These are phyloP conservation scores for Corymbia maculata DNA, from an alignment of 345 rosid genomes.

Conservation along the genomic window DNA sequence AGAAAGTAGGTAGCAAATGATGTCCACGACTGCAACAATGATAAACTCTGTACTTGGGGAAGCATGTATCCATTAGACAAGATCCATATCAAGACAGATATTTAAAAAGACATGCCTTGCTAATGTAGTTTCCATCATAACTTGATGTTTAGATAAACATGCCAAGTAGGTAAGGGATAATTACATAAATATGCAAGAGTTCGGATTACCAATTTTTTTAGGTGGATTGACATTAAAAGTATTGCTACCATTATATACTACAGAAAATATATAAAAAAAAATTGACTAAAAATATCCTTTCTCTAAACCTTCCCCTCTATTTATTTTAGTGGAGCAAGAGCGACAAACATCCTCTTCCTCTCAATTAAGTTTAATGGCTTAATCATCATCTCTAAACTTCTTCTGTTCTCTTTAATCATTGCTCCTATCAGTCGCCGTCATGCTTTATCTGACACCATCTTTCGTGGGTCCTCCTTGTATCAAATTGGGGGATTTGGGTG, in stretches of 20 bases:
- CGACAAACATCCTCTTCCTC: neutral
- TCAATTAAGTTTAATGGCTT: neutral
- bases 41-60: fast-evolving
- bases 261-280: neutral
- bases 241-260: neutral
- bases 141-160: neutral
- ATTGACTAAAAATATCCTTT: neutral
- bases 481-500: neutral
- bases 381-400: neutral
- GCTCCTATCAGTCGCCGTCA: neutral
- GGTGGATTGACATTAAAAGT: neutral
- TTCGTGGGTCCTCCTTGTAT: neutral
- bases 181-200: neutral
- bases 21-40: fast-evolving
- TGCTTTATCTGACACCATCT: neutral
- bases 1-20: neutral
- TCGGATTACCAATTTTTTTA: neutral
- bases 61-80: neutral
- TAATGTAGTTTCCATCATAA: neutral
- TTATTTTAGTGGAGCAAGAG: neutral
- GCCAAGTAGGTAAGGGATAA: neutral
- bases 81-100: neutral
- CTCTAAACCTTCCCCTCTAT: neutral
- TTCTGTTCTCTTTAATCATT: neutral
- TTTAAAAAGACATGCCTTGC: neutral